Base-by-base conservation (phyloP, 352 stramenopile genomes). In the Globisporangium perplexum region DNA sequence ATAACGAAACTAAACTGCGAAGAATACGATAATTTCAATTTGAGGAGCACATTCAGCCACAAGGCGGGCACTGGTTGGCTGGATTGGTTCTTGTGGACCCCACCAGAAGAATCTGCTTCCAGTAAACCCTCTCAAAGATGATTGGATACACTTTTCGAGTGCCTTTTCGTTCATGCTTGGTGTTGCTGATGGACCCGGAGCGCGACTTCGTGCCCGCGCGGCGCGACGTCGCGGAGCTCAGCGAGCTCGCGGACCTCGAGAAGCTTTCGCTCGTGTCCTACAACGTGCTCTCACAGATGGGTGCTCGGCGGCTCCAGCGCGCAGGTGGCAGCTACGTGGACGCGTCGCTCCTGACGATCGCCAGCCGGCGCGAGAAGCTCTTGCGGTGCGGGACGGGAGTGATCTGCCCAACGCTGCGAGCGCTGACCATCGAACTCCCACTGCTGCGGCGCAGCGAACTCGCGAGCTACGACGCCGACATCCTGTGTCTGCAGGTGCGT, bases 281-380 rank as follows among this genome's bases (percentile, higher is more conserved):
- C 64, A 96, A 95, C 56, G 65, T 95, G 22, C 68, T 96, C 33
- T 88, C 83, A 30, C 80, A 93, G 63, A 80, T 87, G 65, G 82
- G 87, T 5, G 78, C 77, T 20, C 61, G 73, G 4, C 59, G 68
- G 24, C 56, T 84, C 52, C 71, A 79, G 26, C 68, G 74, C 11
- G 58, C 66, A 23, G 66, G 77, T 38, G 73, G 68, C 22, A 61
- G 61, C 15, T 88, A 86, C 57, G 82, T 88, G 14, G 66, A 69
- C 20, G 18, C 55, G 0, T 60, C 68, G 11, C 55, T 91, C 17
- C 58, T 91, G 2, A 89, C 74, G 50, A 89, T 79, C 53, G 49
- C 65, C 28, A 65, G 69, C 4, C 66, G 86, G 6, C 59, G 82
- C 43, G 66, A 93, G 33, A 57, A 66, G 18, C 55, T 96, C 2